These are phyloP conservation scores for Sporothrix pallida DNA, from an alignment of 2,329 filamentous ascomycete species.

Conservation along the genomic window DNA sequence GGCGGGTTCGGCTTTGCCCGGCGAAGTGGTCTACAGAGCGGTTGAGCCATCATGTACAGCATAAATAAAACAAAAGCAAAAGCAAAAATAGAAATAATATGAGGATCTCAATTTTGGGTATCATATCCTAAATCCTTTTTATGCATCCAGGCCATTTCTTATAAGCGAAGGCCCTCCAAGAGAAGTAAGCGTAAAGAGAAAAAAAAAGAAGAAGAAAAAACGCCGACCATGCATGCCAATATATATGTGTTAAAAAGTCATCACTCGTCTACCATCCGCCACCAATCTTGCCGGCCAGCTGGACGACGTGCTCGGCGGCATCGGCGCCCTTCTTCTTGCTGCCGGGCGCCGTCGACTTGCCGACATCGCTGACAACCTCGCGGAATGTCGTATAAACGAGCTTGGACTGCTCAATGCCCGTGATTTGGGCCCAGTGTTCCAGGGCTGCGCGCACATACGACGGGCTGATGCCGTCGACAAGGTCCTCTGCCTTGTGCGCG, in stretches of 20 bases:
- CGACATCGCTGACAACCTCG: constrained; percentile 92
- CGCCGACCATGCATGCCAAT: constrained; percentile 12
- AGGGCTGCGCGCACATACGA: constrained; percentile 71
- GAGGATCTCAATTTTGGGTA: constrained; percentile 30
- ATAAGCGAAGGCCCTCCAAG: neutral
- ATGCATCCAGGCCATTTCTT: neutral
- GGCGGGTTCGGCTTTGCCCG: constrained; percentile 78
- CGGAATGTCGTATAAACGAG: constrained; percentile 87
- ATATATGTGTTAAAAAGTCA: neutral
- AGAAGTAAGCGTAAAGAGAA: neutral
- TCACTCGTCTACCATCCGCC: constrained; percentile 77
- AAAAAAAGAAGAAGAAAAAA: neutral
- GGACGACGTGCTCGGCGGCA: constrained; percentile 81
- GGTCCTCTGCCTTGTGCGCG: constrained; percentile 12
- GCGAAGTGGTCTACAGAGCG: constrained; percentile 57
- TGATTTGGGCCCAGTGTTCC: constrained; percentile 75
- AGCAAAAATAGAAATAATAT: neutral
- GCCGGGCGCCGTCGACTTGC: constrained; percentile 61
- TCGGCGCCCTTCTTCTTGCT: constrained; percentile 56
- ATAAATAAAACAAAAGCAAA: neutral
- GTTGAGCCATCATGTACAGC: neutral
- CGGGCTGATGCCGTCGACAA: constrained; percentile 69
- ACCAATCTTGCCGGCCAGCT: constrained; percentile 87
- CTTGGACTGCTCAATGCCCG: constrained; percentile 71
- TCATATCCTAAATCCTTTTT: constrained; percentile 18